Evolutionary conservation across 139 green algal genomes (phyloP).

Genomic region (Chlorella sorokiniana): DNA sequence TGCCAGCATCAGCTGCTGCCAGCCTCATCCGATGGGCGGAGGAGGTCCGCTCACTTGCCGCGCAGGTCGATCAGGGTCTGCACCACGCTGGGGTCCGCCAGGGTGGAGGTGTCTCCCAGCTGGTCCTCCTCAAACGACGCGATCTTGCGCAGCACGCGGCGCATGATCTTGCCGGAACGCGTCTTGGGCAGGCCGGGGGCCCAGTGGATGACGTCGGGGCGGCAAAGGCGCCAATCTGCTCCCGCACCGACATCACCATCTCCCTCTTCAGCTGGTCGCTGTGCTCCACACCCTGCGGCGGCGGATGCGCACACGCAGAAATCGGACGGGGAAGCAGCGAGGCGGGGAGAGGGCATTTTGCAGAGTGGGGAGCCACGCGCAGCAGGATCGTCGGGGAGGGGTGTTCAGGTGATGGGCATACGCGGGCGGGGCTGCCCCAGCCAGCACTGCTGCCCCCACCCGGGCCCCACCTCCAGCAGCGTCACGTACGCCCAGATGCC

Average conservation of each 20-base stretch:
- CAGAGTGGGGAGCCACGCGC: not conserved
- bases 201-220: slow-evolving; percentile 97
- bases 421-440: too few relatives aligned
- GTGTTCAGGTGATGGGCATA: too few relatives aligned
- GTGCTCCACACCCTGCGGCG: slow-evolving; percentile 34
- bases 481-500: slow-evolving; percentile 97
- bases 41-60: slow-evolving; percentile 42
- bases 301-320: too few relatives aligned
- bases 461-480: slow-evolving; percentile 58
- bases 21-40: too few relatives aligned
- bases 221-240: slow-evolving; percentile 83
- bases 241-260: slow-evolving; percentile 67
- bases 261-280: slow-evolving; percentile 69
- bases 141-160: slow-evolving; percentile 80
- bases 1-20: too few relatives aligned
- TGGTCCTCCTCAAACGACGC: slow-evolving; percentile 64
- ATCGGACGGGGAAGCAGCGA: not conserved
- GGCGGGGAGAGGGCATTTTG: not conserved
- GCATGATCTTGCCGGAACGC: slow-evolving; percentile 67
- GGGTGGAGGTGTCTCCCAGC: slow-evolving; percentile 79
- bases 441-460: not conserved
- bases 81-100: slow-evolving; percentile 85
- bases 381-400: not conserved
- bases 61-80: slow-evolving; percentile 73
- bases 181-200: slow-evolving; percentile 90